phyloP scores from a whole-genome alignment of 352 stramenopile species.

The Phytophthora quininea region DNA sequence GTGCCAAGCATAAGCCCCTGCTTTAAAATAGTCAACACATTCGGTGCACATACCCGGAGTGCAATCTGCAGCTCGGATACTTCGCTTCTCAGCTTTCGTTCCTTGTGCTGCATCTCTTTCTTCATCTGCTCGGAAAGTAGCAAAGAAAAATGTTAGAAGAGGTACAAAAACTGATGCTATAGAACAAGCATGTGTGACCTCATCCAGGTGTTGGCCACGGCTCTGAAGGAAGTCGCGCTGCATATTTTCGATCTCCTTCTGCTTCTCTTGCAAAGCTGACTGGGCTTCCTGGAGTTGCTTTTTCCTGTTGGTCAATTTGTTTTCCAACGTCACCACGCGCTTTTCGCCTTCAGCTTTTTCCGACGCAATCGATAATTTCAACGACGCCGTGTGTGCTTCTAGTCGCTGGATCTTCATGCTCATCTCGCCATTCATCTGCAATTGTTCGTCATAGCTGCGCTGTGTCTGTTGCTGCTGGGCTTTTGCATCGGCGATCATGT shows the following conservation, averaged over 20 bases:
- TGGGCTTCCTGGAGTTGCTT: constrained; percentile 43
- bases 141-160: not conserved
- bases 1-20: not conserved
- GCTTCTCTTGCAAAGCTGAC: constrained; percentile 50
- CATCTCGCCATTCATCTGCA: constrained; percentile 38
- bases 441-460: constrained; percentile 51
- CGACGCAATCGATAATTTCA: constrained; percentile 21
- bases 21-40: not conserved
- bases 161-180: not conserved
- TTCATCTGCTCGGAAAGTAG: constrained; percentile 26
- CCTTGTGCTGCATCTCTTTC: constrained; percentile 53
- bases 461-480: constrained; percentile 39
- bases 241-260: constrained; percentile 50
- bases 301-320: constrained; percentile 47
- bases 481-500: constrained; percentile 52
- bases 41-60: constrained; percentile 40
- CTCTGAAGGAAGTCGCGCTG: constrained; percentile 50
- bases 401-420: constrained; percentile 41
- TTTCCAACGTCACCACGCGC: constrained; percentile 38
- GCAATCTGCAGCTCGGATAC: constrained; percentile 59
- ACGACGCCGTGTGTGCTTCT: constrained; percentile 38
- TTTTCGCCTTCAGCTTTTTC: constrained; percentile 36
- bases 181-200: constrained; percentile 30
- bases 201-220: constrained; percentile 45
- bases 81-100: constrained; percentile 60